Conservation (phyloP, 2,329 filamentous ascomycete genomes). For the Fusarium austroafricanum region DNA sequence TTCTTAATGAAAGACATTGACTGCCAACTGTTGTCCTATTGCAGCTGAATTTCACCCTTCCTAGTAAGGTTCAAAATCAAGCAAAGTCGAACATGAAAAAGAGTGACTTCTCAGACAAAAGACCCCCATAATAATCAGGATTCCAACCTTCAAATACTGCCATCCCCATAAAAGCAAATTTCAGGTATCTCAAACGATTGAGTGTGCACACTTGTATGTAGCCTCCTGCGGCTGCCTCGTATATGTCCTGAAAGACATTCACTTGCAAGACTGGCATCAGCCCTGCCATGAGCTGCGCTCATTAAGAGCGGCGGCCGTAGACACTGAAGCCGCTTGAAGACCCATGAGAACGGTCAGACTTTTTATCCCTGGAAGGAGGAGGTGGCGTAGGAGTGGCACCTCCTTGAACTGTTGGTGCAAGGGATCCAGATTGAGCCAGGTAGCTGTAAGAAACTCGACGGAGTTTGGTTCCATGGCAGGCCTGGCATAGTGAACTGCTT, state of each 20-base stretch:
- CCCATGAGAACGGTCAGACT: slow-evolving; percentile 25
- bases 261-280: slow-evolving; percentile 5
- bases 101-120: slow-evolving; percentile 16
- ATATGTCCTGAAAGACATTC: slow-evolving; percentile 41
- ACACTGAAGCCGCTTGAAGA: slow-evolving; percentile 29
- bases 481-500: slow-evolving; percentile 28
- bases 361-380: slow-evolving; percentile 26
- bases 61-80: not conserved
- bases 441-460: slow-evolving; percentile 40
- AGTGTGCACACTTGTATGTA: slow-evolving; percentile 32
- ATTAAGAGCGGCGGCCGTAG: slow-evolving; percentile 17
- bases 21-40: slow-evolving; percentile 6
- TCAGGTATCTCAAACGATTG: slow-evolving; percentile 33
- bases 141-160: not conserved
- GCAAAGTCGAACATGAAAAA: slow-evolving; percentile 9
- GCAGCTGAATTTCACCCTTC: not conserved
- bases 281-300: not conserved
- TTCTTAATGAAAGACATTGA: slow-evolving; percentile 1
- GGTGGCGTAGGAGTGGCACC: slow-evolving; percentile 27
- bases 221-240: slow-evolving; percentile 27
- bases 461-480: slow-evolving; percentile 43
- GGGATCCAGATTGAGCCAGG: slow-evolving; percentile 18
- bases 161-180: slow-evolving; percentile 9
- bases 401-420: slow-evolving; percentile 16
- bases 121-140: slow-evolving; percentile 10